Evolutionary conservation across 2,329 filamentous ascomycete genomes (phyloP), one percentile per base, ranked within the genome.

Genomic region (Fusarium mangiferae): DNA sequence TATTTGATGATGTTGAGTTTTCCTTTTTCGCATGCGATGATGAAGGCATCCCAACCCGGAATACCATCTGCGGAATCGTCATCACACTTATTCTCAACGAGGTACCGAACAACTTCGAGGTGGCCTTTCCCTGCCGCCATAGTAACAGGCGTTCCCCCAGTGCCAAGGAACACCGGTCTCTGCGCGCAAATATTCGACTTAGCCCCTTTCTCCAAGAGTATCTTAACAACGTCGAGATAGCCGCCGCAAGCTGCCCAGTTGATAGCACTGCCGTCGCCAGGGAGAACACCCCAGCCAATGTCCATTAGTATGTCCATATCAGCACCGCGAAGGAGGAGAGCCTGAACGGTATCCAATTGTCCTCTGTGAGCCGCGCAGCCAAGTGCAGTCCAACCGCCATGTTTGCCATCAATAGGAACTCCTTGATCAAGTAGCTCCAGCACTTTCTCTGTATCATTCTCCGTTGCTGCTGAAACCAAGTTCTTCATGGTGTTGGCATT

Each of bases 341-440:
- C 15, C 1, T 18, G 48, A 17, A 26, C n/a, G n/a, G n/a, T 9
- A 1, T 20, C 30, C 12, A 36, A 20, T 14, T 52, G 48, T 13
- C 48, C 48, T 4, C 20, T 10, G 1, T 24, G 8, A 0, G 30
- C 48, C 7, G 48, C n/a, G 1, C 6, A 24, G 0, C 30, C 30
- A 20, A 35, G 30, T 17, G 48, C 48, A 14, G 48, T 51, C 48
- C 48, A 51, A 7, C 48, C 48, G 0, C 3, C 17, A 4, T 51
- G 1, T 2, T 51, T 51, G 0, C 17, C 30, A 24, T 51, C 8
- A 5, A 51, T 35, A 3, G 17, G 12, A 11, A 15, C 30, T 0
- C 13, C 9, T 24, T 35, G 12, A 0, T 35, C 48, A 1, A 51
- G 30, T 35, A 51, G 17, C 7, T 51, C 28, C 22, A 33, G 1